Evolutionary conservation across 139 green algal species (phyloP).

Genomic region (Auxenochlorella pyrenoidosa): DNA sequence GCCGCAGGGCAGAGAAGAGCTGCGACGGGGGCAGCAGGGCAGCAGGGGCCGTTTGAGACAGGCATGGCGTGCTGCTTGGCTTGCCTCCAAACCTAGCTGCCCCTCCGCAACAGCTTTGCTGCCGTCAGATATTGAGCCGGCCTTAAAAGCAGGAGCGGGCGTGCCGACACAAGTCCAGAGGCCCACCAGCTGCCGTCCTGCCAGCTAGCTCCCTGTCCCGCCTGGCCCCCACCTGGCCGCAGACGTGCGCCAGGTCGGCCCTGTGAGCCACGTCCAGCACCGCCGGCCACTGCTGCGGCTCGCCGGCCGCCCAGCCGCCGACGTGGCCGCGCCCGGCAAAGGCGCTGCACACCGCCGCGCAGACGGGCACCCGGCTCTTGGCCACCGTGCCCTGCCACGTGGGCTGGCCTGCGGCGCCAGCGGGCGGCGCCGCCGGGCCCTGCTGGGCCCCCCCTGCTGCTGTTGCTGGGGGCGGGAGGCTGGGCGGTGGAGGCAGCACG

Average conservation of each 20-base stretch:
- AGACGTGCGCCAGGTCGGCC: slow-evolving; percentile 35
- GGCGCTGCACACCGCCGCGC: slow-evolving; percentile 6
- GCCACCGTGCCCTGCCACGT: slow-evolving; percentile 22
- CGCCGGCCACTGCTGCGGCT: slow-evolving; percentile 42
- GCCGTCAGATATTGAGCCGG: too few relatives aligned
- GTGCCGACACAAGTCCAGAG: neutral
- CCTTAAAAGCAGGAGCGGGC: neutral
- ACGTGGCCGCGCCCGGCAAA: neutral
- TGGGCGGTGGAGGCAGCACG: neutral
- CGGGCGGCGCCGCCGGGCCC: neutral
- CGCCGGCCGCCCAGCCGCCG: slow-evolving; percentile 27
- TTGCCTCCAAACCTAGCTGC: too few relatives aligned
- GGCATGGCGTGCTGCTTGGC: too few relatives aligned
- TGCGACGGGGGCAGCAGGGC: neutral
- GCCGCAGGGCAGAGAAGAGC: slow-evolving; percentile 15
- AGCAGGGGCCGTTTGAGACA: neutral
- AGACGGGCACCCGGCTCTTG: slow-evolving; percentile 27
- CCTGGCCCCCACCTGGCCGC: neutral
- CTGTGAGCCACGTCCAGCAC: slow-evolving; percentile 40
- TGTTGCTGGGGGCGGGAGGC: neutral
- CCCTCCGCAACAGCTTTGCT: too few relatives aligned
- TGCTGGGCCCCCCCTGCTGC: neutral
- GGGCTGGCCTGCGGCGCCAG: neutral
- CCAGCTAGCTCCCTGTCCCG: neutral
- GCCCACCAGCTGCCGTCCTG: too few relatives aligned